Base-by-base conservation (phyloP, 2,329 filamentous ascomycete genomes). In the Exophiala oligosperma region DNA sequence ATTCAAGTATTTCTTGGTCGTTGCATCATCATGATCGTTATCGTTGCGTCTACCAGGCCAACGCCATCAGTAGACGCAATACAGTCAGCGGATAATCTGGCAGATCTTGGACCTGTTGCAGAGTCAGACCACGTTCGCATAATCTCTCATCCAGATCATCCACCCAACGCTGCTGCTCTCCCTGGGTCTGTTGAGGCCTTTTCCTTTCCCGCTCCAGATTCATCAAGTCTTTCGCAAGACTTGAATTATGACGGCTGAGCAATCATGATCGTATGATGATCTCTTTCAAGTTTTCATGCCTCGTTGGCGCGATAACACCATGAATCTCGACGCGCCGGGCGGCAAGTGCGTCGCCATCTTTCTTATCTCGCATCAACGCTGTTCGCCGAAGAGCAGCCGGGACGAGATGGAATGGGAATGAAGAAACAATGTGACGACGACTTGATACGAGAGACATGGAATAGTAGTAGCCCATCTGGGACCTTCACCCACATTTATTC, bases 41-140 rank as follows among this genome's bases (percentile, higher is more conserved):
- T 11, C 32, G 17, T 17, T 17, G 17, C 17, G 17, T 17, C 17
- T 17, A 17, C 17, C 17, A 17, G 17, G 17, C 17, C 17, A 17
- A 17, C 17, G 32, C 32, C 38, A 53, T 49, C 35, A 17, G 14
- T 11, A 29, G n/a, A 24, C 24, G n/a, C 28, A 14, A 24, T 47
- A 9, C 12, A 52, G 37, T 52, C 38, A 28, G 41, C 49, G 32
- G 32, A 8, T 11, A 14, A n/a, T 40, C 21, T 43, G 23, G 41
- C 47, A 12, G 35, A 54, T 26, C 43, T 52, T 59, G 41, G 17
- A 8, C 32, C n/a, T 44, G 41, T 47, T 54, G 14, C 23, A 29
- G 12, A 24, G 54, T 59, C 57, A 59, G 52, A 41, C 57, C 57
- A 59, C 57, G 44, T 55, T 38, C 43, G 52, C 57, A 54, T 56